Conservation (phyloP, 176 grass and related monocot genomes). For the Oryza meridionalis region DNA sequence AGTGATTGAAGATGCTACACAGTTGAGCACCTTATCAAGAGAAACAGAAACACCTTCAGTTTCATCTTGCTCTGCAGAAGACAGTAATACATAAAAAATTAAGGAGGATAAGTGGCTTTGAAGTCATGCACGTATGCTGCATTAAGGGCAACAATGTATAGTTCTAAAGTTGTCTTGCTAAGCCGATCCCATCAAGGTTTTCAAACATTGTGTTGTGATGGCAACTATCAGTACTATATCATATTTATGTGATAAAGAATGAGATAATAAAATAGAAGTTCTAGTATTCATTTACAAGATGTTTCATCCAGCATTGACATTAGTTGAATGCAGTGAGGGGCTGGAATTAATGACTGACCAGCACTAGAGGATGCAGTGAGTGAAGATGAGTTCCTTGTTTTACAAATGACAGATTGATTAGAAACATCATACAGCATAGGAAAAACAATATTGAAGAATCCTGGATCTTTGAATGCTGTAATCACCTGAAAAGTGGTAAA, state of each 20-base stretch:
- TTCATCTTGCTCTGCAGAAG: conserved; percentile 69
- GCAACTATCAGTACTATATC: background rate
- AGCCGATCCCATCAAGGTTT: background rate
- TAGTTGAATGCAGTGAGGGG: conserved; percentile 26
- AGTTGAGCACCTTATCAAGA: conserved; percentile 86
- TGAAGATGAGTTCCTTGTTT: conserved; percentile 49
- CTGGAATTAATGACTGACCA: conserved; percentile 56
- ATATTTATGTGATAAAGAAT: conserved; percentile 5
- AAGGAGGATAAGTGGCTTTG: background rate
- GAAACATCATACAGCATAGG: conserved; percentile 83
- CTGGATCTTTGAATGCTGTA: conserved; percentile 70
- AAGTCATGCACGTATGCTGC: background rate
- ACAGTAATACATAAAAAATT: conserved; percentile 38
- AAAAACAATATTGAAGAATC: conserved; percentile 73
- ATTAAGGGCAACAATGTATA: conserved; percentile 1
- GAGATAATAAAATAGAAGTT: background rate
- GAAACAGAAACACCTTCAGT: conserved; percentile 67
- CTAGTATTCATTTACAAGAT: background rate
- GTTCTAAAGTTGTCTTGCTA: conserved; percentile 13
- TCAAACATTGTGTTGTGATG: background rate
- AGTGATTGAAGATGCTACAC: conserved; percentile 73
- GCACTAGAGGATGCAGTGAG: conserved; percentile 39
- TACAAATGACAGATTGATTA: conserved; percentile 54
- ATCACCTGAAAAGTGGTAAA: conserved; percentile 71
- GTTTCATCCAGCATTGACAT: conserved; percentile 8